Conservation (phyloP, 768 basidiomycete genomes). For the Suillus ampliporus region DNA sequence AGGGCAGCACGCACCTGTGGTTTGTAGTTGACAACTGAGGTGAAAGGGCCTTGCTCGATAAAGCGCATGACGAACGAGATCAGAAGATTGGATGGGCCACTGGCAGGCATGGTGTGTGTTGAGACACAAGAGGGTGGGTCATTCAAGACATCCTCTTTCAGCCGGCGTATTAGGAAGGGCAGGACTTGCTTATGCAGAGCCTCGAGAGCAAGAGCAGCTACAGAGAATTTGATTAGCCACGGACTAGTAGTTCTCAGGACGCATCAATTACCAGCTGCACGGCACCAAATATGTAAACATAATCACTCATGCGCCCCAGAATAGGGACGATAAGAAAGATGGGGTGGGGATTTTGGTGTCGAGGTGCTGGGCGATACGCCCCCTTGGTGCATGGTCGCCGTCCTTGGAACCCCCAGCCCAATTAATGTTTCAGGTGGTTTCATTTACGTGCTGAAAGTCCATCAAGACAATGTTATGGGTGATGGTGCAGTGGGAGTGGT, state of each 20-base stretch:
- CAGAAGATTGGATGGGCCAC: too few relatives aligned
- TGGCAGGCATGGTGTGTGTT: too few relatives aligned
- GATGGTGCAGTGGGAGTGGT: conserved; percentile 53
- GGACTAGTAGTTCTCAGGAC: conserved; percentile 2
- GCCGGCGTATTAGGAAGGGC: conserved; percentile 93
- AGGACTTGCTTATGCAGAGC: conserved; percentile 98
- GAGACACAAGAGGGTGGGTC: conserved; percentile 98
- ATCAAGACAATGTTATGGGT: conserved; percentile 54
- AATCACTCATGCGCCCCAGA: conserved; percentile 97
- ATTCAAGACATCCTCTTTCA: conserved; percentile 96
- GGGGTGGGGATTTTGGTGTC: conserved; percentile 97
- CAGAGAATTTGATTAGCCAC: conserved; percentile 4
- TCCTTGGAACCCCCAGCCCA: too few relatives aligned
- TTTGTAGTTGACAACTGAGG: too few relatives aligned
- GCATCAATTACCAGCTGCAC: conserved; percentile 81
- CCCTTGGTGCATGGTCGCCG: too few relatives aligned
- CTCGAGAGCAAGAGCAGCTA: conserved; percentile 93
- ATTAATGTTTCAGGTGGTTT: conserved; percentile 91
- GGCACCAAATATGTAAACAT: too few relatives aligned
- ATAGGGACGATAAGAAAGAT: conserved; percentile 97
- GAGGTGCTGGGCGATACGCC: conserved; percentile 83
- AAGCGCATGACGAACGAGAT: too few relatives aligned
- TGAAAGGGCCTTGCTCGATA: too few relatives aligned
- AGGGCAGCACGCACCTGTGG: too few relatives aligned
- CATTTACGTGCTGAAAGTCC: conserved; percentile 90